Conservation (phyloP, 768 basidiomycete genomes). For the Russula brevipes region DNA sequence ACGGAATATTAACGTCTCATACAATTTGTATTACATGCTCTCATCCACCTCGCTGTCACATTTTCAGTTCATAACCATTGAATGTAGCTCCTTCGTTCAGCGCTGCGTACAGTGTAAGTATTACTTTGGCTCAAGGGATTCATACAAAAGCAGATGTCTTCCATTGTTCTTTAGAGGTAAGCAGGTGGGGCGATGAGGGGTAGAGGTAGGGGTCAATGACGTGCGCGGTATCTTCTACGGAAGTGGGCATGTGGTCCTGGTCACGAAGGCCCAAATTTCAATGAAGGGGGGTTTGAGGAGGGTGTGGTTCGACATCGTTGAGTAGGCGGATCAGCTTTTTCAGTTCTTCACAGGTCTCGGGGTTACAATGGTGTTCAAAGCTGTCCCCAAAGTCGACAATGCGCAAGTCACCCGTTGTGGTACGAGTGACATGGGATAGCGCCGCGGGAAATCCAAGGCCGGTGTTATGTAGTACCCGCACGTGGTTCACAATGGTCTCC, state of each 20-base stretch:
- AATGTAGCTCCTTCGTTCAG: too few relatives aligned
- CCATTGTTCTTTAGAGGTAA: too few relatives aligned
- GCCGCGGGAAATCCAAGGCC: constrained; percentile 11
- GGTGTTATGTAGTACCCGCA: background rate
- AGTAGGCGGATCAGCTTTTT: constrained; percentile 7
- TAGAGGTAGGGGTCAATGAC: background rate
- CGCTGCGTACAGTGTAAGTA: background rate
- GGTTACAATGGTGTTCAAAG: constrained; percentile 9
- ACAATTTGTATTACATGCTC: background rate
- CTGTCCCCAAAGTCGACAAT: constrained; percentile 15
- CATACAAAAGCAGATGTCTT: background rate
- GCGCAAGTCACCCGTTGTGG: background rate
- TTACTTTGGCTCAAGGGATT: background rate
- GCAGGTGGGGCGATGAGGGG: background rate
- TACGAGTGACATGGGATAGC: constrained; percentile 8
- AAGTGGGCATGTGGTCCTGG: background rate
- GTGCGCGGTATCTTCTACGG: background rate
- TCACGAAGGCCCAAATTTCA: too few relatives aligned
- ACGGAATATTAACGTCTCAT: background rate
- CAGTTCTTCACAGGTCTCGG: constrained; percentile 7
- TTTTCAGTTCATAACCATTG: too few relatives aligned
- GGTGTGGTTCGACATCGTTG: background rate
- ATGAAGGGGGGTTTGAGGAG: background rate
- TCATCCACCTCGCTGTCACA: background rate
- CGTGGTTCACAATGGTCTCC: background rate